Evolutionary conservation across 2,329 filamentous ascomycete species (phyloP), one percentile per base, ranked within the genome.

Genomic region (Talaromyces islandicus): DNA sequence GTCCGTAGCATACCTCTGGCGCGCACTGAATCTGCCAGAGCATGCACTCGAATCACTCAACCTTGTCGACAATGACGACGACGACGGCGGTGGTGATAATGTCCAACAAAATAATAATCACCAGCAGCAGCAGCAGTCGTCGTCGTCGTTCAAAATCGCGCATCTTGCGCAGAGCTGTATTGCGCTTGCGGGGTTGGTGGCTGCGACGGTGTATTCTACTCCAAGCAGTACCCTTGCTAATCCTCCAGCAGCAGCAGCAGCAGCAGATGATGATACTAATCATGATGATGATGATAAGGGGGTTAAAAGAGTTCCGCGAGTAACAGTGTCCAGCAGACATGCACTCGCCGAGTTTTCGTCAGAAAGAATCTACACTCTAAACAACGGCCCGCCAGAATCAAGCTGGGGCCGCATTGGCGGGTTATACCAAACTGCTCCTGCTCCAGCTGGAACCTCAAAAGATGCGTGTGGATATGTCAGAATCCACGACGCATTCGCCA

Each of bases 91-190:
- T 30, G 29, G 10, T 9, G 29, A 30, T 10, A 11, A 30, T 43
- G 3, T 7, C 41, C 41, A 43, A 43, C 38, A 43, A 6, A 7
- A 43, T 2, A 2, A n/a, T 7, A 7, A 30, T 14, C 41, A 5
- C 7, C 67, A 77, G 1, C 77, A 78, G 0, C n/a, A n/a, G n/a
- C n/a, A n/a, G n/a, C n/a, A n/a, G n/a, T n/a, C n/a, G n/a, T n/a
- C n/a, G n/a, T 85, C 81, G 1, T 85, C 82, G 0, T 85, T 80
- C 73, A 83, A 82, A 60, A 76, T 85, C 14, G 80, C 76, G 0
- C 71, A 80, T 41, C 70, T 86, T 0, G 82, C 82, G 0, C 83
- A 85, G 64, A 72, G 77, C 11, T 75, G 78, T 1, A 82, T 86
- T 27, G 80, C 76, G 0, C 66, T 82, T 0, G 80, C 83, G 0